Conservation (phyloP, 805 yeast species). For the Kuraishia ogatae region DNA sequence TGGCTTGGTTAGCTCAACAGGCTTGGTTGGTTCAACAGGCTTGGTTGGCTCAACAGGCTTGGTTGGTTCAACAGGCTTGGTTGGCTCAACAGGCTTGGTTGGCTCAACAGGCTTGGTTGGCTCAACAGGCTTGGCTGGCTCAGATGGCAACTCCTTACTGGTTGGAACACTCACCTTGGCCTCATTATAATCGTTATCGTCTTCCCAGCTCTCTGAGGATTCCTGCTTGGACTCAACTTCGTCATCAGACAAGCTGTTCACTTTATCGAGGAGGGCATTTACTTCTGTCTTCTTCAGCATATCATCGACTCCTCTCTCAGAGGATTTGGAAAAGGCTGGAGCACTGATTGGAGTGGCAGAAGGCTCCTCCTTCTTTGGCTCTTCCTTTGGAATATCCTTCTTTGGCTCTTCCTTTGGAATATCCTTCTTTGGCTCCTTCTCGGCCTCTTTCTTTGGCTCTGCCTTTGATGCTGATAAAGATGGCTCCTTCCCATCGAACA, state of each 20-base stretch:
- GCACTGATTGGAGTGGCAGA: slow-evolving; percentile 3
- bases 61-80: slow-evolving; percentile 3
- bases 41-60: slow-evolving; percentile 1
- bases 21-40: slow-evolving; percentile 1
- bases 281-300: slow-evolving; percentile 40
- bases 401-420: slow-evolving; percentile 16
- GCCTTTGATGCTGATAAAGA: slow-evolving; percentile 32
- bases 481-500: slow-evolving; percentile 71
- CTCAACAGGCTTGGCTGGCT: slow-evolving; percentile 2
- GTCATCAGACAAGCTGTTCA: slow-evolving; percentile 27
- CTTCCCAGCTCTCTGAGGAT: slow-evolving; percentile 10
- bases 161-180: slow-evolving; percentile 2
- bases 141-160: slow-evolving; percentile 3
- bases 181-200: slow-evolving; percentile 21
- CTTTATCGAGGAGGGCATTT: slow-evolving; percentile 37
- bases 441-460: slow-evolving; percentile 11
- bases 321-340: slow-evolving; percentile 17
- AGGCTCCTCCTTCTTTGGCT: slow-evolving; percentile 3
- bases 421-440: slow-evolving; percentile 15
- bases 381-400: slow-evolving; percentile 9
- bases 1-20: slow-evolving; percentile 4
- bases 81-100: slow-evolving; percentile 4
- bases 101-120: slow-evolving; percentile 1
- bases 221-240: slow-evolving; percentile 13
- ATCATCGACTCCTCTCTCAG: slow-evolving; percentile 35